phyloP scores from a whole-genome alignment of 495 filamentous ascomycete genomes.

The Penicillium samsonianum region DNA sequence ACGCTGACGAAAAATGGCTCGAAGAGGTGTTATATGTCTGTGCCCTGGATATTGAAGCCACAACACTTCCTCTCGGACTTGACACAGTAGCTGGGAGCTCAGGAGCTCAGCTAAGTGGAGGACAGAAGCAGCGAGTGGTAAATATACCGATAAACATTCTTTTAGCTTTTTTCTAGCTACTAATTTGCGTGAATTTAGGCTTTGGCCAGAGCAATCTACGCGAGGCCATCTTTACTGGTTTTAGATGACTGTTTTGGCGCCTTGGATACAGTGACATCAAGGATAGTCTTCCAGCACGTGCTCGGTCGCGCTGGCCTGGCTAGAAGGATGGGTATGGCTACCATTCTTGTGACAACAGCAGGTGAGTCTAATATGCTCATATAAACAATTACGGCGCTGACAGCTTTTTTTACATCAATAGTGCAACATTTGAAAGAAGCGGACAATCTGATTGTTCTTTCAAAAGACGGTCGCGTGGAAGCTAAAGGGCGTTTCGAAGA shows the following conservation, averaged over 20 bases:
- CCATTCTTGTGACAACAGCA: background rate
- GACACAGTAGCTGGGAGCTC: background rate
- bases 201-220: background rate
- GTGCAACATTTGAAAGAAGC: background rate
- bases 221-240: background rate
- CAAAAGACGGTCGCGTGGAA: background rate
- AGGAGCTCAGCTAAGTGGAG: background rate
- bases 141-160: background rate
- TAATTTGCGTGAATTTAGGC: background rate
- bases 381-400: background rate
- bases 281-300: background rate
- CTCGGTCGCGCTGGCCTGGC: background rate
- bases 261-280: background rate
- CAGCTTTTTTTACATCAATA: background rate
- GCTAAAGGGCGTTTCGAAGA: background rate
- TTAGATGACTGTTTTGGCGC: background rate
- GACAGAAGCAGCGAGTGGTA: background rate
- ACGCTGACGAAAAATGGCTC: background rate
- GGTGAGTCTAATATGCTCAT: background rate
- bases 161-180: background rate
- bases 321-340: background rate
- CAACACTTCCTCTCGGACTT: background rate
- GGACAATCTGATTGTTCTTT: background rate
- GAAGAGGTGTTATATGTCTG: background rate
- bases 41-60: background rate